Percentiles rank a stretch among this genome's conserved stretches.
These are phyloP conservation scores for Mycosarcoma mackinlayi DNA, from an alignment of 1,284 basidiomycete species.

Conservation along the genomic window DNA sequence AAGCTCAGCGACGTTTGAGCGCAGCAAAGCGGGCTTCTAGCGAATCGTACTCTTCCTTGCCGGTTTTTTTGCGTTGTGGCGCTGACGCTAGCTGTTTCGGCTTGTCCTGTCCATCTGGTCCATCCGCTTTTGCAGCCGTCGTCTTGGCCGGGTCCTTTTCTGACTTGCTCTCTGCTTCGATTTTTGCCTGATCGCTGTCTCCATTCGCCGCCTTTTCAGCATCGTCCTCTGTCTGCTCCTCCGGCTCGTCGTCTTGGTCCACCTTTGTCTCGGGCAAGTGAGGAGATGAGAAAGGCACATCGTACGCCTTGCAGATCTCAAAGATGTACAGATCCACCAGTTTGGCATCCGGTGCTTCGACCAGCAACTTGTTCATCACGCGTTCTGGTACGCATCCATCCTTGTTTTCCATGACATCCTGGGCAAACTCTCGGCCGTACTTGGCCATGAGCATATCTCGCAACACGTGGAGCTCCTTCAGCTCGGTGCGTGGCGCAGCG, in stretches of 20 bases:
- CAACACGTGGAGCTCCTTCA: conserved; percentile 84
- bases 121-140: neutral
- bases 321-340: conserved; percentile 76
- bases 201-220: conserved; percentile 8
- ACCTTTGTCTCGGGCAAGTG: conserved; percentile 37
- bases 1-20: conserved; percentile 42
- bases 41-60: conserved; percentile 43
- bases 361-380: conserved; percentile 78
- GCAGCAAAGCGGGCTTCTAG: conserved; percentile 52
- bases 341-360: conserved; percentile 77
- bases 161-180: conserved; percentile 4
- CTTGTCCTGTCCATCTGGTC: conserved; percentile 17
- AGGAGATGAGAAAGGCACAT: conserved; percentile 48
- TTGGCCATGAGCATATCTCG: conserved; percentile 95
- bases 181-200: neutral
- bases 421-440: conserved; percentile 84
- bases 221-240: conserved; percentile 7
- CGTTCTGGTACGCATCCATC: conserved; percentile 82
- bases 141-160: conserved; percentile 6
- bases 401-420: conserved; percentile 82
- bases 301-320: conserved; percentile 61
- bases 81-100: conserved; percentile 14
- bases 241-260: conserved; percentile 8
- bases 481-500: conserved; percentile 82
- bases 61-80: conserved; percentile 23